Percentiles rank a stretch among this genome's conserved stretches.
phyloP scores from a whole-genome alignment of 345 rosid genomes.

The Ceriops decandra region DNA sequence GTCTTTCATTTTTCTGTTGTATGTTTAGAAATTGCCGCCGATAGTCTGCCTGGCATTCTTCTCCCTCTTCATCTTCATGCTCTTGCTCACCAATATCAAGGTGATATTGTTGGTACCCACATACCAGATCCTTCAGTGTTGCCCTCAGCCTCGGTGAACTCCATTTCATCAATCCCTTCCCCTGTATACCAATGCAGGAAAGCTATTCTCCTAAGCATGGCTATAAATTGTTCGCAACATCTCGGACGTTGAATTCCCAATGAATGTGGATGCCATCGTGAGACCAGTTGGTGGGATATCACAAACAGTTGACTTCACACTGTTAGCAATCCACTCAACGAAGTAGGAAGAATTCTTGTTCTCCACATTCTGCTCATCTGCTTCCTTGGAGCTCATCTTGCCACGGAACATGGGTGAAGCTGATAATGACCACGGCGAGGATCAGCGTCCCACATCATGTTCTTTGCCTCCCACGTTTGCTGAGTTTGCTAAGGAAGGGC shows the following conservation, averaged over 20 bases:
- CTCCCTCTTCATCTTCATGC: too few species aligned
- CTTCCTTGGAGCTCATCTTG: constrained; percentile 22
- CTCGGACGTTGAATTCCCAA: neutral
- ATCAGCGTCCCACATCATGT: constrained; percentile 7
- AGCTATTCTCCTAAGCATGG: too few species aligned
- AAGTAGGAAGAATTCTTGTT: constrained; percentile 11
- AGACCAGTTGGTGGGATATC: constrained; percentile 24
- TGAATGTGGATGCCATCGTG: constrained; percentile 24
- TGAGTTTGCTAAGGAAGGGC: constrained; percentile 24
- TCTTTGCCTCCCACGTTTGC: constrained; percentile 28
- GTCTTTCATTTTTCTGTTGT: too few species aligned
- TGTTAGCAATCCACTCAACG: constrained; percentile 22
- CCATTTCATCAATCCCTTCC: too few species aligned
- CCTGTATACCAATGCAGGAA: too few species aligned
- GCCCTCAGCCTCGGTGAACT: too few species aligned
- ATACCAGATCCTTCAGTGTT: constrained; percentile 13
- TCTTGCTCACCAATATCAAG: neutral
- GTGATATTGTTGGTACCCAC: constrained; percentile 17
- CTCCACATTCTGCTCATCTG: constrained; percentile 25
- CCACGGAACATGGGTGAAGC: constrained; percentile 27
- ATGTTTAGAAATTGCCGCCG: too few species aligned
- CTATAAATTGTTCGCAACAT: too few species aligned
- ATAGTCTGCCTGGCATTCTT: too few species aligned
- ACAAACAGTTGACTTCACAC: constrained; percentile 26
- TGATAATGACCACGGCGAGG: constrained; percentile 17